phyloP scores from a whole-genome alignment of 2,329 filamentous ascomycete species.

The Neonectria faginata region DNA sequence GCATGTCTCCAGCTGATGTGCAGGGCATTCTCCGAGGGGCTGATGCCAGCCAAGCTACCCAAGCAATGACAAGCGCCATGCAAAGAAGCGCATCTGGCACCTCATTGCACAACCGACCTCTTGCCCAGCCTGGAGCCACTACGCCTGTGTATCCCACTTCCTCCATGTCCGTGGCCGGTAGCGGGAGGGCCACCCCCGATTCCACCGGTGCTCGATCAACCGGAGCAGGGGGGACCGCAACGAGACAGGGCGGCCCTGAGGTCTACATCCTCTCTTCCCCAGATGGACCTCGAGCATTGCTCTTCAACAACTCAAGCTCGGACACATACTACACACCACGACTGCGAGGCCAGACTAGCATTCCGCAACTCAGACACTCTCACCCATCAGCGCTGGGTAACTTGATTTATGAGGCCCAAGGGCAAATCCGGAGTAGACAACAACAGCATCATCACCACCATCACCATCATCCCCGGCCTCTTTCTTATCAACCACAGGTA shows the following conservation, averaged over 20 bases:
- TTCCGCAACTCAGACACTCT: slow-evolving; percentile 44
- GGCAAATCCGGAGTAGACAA: slow-evolving; percentile 38
- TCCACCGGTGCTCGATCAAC: slow-evolving; percentile 47
- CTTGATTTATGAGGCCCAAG: slow-evolving; percentile 33
- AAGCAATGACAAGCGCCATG: slow-evolving; percentile 63
- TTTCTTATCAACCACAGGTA: slow-evolving; percentile 29
- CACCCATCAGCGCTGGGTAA: slow-evolving; percentile 29
- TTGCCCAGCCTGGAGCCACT: slow-evolving; percentile 56
- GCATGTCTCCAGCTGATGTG: slow-evolving; percentile 57
- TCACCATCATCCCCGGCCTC: slow-evolving; percentile 40
- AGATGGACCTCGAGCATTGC: slow-evolving; percentile 67
- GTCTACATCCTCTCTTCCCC: slow-evolving; percentile 73
- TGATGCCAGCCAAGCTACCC: slow-evolving; percentile 59
- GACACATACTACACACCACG: slow-evolving; percentile 66
- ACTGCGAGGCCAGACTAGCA: slow-evolving; percentile 42
- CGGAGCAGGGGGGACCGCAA: slow-evolving; percentile 39
- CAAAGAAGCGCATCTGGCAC: slow-evolving; percentile 62
- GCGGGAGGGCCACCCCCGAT: slow-evolving; percentile 63
- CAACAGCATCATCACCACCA: slow-evolving; percentile 44
- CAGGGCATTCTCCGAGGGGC: slow-evolving; percentile 60
- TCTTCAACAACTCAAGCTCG: slow-evolving; percentile 63
- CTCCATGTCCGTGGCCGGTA: slow-evolving; percentile 54
- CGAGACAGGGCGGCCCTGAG: slow-evolving; percentile 55
- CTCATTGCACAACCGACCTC: slow-evolving; percentile 53
- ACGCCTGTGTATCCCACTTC: slow-evolving; percentile 52